These are phyloP conservation scores for Vachellia collinsii DNA, from an alignment of 306 rosid species.

Conservation along the genomic window DNA sequence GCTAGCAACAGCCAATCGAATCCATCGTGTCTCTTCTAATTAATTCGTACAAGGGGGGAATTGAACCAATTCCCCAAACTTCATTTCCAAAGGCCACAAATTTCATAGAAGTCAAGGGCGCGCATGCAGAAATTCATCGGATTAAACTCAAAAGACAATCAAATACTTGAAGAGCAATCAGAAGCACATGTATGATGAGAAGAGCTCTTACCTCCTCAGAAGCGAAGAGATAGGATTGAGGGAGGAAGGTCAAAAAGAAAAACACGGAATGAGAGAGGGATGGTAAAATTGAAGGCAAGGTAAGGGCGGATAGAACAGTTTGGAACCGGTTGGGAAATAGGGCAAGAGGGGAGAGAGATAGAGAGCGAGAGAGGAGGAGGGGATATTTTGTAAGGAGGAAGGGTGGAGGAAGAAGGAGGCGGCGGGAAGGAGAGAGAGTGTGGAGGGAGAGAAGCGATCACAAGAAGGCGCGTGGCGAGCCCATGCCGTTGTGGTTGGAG, in stretches of 20 bases:
- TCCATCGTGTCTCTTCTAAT: not conserved
- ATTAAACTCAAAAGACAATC: slow-evolving; percentile 1
- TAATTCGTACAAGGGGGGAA: not conserved
- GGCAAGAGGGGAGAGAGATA: not conserved
- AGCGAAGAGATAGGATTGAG: not conserved
- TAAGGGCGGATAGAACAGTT: slow-evolving; percentile 10
- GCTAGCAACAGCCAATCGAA: not conserved
- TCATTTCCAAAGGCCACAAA: not conserved
- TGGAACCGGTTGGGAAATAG: not conserved
- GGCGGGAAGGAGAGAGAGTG: slow-evolving; percentile 31
- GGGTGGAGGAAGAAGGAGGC: not conserved
- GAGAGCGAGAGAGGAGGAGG: not conserved
- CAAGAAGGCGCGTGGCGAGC: slow-evolving; percentile 45
- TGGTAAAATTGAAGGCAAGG: not conserved
- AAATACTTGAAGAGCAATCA: not conserved
- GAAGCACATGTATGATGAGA: not conserved
- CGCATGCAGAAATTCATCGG: not conserved
- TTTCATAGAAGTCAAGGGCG: not conserved
- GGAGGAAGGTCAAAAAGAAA: not conserved
- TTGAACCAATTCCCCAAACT: not conserved
- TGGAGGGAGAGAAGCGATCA: slow-evolving; percentile 39
- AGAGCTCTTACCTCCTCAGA: not conserved
- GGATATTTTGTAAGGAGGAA: not conserved
- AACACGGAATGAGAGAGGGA: not conserved
- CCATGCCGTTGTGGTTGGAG: not conserved